Evolutionary conservation across 2,329 filamentous ascomycete species (phyloP), one percentile per base, ranked within the genome.

Genomic region (Aspergillus sp.): DNA sequence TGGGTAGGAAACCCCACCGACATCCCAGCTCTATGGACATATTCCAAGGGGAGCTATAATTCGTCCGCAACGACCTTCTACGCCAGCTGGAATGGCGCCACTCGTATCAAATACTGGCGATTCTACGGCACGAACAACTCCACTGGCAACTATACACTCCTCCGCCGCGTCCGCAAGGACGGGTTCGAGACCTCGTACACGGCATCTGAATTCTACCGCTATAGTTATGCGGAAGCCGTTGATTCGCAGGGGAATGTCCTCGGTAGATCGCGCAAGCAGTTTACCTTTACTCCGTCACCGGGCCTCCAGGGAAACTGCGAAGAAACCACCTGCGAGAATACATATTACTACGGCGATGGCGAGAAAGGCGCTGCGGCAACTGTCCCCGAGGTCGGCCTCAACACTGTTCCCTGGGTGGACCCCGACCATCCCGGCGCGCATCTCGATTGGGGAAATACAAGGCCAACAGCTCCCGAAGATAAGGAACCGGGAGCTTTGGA

Each of bases 51-150:
- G 2, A 64, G 63, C 7, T 63, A 70, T 14, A 56, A 63, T 0
- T 60, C 64, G 35, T 67, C 71, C 0, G 57, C 68, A 6, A 71
- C 67, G 3, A 73, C 62, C 21, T 66, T 73, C 51, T 77, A 77
- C 50, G 74, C 71, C 11, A 75, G 74, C 58, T 77, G 74, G 74
- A 77, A 77, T 41, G 74, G 74, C 8, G 74, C 74, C 6, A 77
- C 74, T 6, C 72, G 71, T 35, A 70, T 77, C 19, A 60, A 66
- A 17, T 58, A 57, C 39, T 77, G 73, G 73, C 64, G 67, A 6
- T 72, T 77, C 60, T 74, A 71, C 62, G 73, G 70, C 31, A 50
- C 70, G 7, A 57, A 56, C 40, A 66, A 74, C 56, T 63, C 60
- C 37, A 69, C 71, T 0, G 70, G 69, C 2, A 69, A 71, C 6